Conservation (phyloP, 2,329 filamentous ascomycete genomes). For the Xenosphaeropsis pyriputrescens region DNA sequence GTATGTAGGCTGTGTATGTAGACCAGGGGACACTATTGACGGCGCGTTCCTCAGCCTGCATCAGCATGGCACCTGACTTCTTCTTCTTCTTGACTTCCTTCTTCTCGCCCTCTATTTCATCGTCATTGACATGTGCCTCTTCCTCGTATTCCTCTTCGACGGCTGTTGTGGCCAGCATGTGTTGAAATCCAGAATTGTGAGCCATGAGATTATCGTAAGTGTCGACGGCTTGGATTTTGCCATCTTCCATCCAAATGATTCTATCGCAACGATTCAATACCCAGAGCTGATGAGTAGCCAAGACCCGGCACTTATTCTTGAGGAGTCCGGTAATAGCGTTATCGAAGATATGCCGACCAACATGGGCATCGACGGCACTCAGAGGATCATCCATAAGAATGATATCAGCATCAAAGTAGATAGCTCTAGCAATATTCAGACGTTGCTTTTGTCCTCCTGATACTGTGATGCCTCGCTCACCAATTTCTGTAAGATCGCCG, state of each 20-base stretch:
- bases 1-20: constrained; percentile 51
- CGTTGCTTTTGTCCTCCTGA: constrained; percentile 93
- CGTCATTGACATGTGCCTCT: constrained; percentile 29
- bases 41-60: constrained; percentile 56
- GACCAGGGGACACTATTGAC: constrained; percentile 47
- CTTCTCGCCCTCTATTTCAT: constrained; percentile 29
- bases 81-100: constrained; percentile 30
- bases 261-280: constrained; percentile 82
- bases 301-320: constrained; percentile 75
- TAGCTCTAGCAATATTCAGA: constrained; percentile 78
- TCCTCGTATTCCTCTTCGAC: constrained; percentile 48
- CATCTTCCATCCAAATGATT: constrained; percentile 86
- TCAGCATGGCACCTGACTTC: constrained; percentile 46
- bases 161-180: constrained; percentile 74
- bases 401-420: constrained; percentile 55
- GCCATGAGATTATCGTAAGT: constrained; percentile 83
- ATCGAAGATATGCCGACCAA: constrained; percentile 72
- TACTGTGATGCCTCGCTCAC: constrained; percentile 87
- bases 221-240: constrained; percentile 70
- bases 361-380: constrained; percentile 55
- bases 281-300: constrained; percentile 92
- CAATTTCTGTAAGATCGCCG: constrained; percentile 83
- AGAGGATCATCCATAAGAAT: constrained; percentile 57
- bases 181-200: constrained; percentile 61
- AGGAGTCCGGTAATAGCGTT: constrained; percentile 83